Base-by-base conservation (phyloP, 768 basidiomycete species). In the Rubroboletus pulcherrimus region DNA sequence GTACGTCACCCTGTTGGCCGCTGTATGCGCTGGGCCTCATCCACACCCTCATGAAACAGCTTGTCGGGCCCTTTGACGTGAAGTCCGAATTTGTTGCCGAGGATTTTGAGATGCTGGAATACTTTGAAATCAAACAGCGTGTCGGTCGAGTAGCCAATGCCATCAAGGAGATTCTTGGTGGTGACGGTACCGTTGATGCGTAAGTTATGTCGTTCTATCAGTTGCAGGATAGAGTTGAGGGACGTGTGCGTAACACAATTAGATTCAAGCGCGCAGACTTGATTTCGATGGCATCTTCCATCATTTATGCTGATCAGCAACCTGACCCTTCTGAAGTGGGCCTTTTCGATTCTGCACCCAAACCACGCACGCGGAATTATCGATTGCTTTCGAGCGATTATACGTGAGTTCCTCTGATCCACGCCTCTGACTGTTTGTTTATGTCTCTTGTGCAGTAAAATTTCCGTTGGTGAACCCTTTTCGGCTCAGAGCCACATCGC, bases 251-350 rank as follows among this genome's bases (percentile, higher is more conserved):
- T 49, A 39, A 40, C 19, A 35, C 24, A 8, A 34, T 17, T 58
- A 93, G 87, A 49, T 71, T 72, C 17, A 74, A 77, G 6, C 79
- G 79, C 47, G 79, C 87, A 0, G 74, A 89, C 48, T 59, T 91
- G 10, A 77, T 89, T 38, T 80, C 86, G 1, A 77, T 82, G 69
- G 76, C 84, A 2, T 81, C 89, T 0, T 91, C 93, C 0, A 76
- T 93, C 29, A 75, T 97, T 19, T 81, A 89, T 1, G 74, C 84
- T 0, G 84, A 85, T 51, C 85, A 86, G 57, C 77, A 81, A 11
- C 86, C 86, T 6, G 91, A 92, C 61, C 85, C 80, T 31, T 90
- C 83, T 51, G 86, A 87, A 58, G 77, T 72, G 19, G 89, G 89
- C 7, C 74, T 92, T 19, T 89, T 92, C 65, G 86, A 90, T 63